These are phyloP conservation scores for Alternaria brassicae DNA, from an alignment of 2,329 filamentous ascomycete species.

Conservation along the genomic window DNA sequence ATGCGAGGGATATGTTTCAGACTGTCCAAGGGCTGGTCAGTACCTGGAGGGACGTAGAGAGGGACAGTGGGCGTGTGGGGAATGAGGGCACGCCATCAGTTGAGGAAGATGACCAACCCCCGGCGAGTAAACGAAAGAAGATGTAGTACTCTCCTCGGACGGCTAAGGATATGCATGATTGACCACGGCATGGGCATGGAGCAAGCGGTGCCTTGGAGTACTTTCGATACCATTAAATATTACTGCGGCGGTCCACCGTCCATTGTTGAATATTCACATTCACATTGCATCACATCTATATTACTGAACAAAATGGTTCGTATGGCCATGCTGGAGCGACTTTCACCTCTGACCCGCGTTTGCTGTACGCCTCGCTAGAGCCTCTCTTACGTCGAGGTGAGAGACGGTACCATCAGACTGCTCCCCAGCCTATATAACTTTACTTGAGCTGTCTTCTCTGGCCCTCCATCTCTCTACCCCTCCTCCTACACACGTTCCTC, in stretches of 20 bases:
- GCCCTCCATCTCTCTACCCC: not conserved
- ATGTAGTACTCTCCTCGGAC: conserved; percentile 26
- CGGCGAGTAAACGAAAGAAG: conserved; percentile 41
- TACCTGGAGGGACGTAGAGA: conserved; percentile 76
- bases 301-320: not conserved
- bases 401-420: not conserved
- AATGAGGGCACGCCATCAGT: conserved; percentile 41
- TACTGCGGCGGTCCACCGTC: not conserved
- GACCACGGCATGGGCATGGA: not conserved
- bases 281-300: not conserved
- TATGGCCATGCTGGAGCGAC: not conserved
- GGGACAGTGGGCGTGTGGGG: conserved; percentile 35
- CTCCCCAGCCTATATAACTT: not conserved
- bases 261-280: not conserved
- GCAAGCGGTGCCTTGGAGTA: not conserved
- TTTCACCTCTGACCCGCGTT: not conserved
- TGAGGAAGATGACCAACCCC: conserved; percentile 34
- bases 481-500: not conserved
- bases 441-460: not conserved
- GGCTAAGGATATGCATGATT: not conserved
- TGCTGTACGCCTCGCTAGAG: not conserved
- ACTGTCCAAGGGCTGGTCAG: conserved; percentile 82
- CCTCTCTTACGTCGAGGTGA: not conserved
- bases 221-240: not conserved
- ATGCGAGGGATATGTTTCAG: conserved; percentile 87